Conservation (phyloP, 805 yeast genomes). For the Metschnikowia corniflorae region DNA sequence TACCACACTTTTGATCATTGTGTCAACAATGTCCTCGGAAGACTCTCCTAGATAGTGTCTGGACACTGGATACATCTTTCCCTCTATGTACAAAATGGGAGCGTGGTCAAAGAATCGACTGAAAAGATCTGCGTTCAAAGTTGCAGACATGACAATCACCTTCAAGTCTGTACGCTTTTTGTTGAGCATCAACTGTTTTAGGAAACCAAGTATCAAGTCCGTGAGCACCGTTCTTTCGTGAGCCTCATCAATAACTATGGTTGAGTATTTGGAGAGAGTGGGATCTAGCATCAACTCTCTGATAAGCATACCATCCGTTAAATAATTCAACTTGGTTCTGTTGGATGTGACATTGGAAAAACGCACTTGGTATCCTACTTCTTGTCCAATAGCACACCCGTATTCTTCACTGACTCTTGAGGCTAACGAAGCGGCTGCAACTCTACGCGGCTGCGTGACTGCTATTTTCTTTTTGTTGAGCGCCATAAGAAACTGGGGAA, state of each 20-base stretch:
- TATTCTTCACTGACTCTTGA: conserved; percentile 87
- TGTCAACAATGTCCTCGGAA: conserved; percentile 80
- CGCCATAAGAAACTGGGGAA: conserved; percentile 84
- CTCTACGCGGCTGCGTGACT: conserved; percentile 96
- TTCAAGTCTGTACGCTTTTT: conserved; percentile 56
- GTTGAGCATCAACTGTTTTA: conserved; percentile 57
- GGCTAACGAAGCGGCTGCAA: conserved; percentile 93
- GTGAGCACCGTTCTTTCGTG: conserved; percentile 94
- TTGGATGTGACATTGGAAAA: conserved; percentile 66
- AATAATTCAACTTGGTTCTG: conserved; percentile 70
- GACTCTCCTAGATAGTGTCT: conserved; percentile 61
- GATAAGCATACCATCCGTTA: conserved; percentile 96
- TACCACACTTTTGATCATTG: conserved; percentile 65
- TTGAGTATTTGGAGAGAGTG: conserved; percentile 58
- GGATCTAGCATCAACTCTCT: conserved; percentile 84
- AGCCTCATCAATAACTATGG: conserved; percentile 90
- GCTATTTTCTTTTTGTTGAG: conserved; percentile 59
- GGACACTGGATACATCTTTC: conserved; percentile 82
- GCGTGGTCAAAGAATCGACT: conserved; percentile 73
- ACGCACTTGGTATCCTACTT: conserved; percentile 90
- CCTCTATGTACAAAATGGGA: conserved; percentile 84
- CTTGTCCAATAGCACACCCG: conserved; percentile 72
- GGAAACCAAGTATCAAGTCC: conserved; percentile 83
- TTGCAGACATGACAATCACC: conserved; percentile 92
- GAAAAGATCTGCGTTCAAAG: conserved; percentile 87